phyloP scores from a whole-genome alignment of 305 asterid genomes.

The Solanum hybrid region DNA sequence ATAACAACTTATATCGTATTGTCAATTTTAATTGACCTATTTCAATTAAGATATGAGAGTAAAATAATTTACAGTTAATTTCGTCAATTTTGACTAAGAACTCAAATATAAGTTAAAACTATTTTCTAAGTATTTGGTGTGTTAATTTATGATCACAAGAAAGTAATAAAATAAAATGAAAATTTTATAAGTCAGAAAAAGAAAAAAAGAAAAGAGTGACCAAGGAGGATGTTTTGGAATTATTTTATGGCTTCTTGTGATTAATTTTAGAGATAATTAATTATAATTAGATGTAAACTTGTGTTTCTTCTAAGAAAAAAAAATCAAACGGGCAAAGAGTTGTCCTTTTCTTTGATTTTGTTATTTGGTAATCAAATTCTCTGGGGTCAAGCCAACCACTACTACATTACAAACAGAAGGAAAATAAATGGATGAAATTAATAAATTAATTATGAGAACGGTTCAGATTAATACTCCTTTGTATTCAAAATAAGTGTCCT shows the following conservation, averaged over 20 bases:
- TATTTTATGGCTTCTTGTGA: not conserved
- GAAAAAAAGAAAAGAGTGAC: not conserved
- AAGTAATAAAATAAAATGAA: not conserved
- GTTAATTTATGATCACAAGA: not conserved
- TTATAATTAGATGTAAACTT: not conserved
- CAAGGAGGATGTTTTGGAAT: constrained; percentile 1
- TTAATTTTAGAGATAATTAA: not conserved
- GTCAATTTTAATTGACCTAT: not conserved
- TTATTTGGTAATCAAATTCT: not conserved
- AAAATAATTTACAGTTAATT: not conserved
- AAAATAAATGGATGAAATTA: not conserved
- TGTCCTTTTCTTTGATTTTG: not conserved
- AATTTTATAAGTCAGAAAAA: not conserved
- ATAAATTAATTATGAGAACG: not conserved
- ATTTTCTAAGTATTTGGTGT: not conserved
- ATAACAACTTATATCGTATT: too few relatives aligned
- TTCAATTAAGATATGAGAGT: not conserved
- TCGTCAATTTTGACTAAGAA: not conserved
- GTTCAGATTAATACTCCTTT: not conserved
- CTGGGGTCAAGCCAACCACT: not conserved
- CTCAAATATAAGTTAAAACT: not conserved
- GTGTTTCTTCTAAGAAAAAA: not conserved
- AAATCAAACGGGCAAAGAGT: not conserved
- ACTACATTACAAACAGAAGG: not conserved
- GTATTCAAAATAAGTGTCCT: not conserved